phyloP scores from a whole-genome alignment of 371 early-diverging fungal genomes.

The Rhizomucor pusillus region DNA sequence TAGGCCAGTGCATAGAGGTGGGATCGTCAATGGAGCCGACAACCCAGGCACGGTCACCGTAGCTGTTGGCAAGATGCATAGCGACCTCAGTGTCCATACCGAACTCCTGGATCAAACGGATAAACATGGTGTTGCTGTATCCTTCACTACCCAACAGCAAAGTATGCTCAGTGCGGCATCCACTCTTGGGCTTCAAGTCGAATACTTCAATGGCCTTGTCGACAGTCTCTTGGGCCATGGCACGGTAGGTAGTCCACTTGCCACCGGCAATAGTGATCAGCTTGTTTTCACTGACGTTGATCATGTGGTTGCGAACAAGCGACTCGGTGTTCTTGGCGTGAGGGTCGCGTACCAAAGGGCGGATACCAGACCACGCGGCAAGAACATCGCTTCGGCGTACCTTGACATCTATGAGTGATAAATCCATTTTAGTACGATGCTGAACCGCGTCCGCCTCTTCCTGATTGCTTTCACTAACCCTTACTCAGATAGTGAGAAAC shows the following conservation, averaged over 20 bases:
- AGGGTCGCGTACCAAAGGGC: conserved; percentile 98
- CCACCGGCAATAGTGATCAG: conserved; percentile 98
- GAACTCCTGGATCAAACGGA: conserved; percentile 89
- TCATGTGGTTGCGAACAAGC: conserved; percentile 97
- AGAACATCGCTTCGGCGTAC: conserved; percentile 95
- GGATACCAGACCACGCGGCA: conserved; percentile 98
- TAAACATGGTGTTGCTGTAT: conserved; percentile 87
- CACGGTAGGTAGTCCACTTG: conserved; percentile 99
- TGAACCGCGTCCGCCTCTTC: not conserved
- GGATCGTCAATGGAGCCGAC: conserved; percentile 81
- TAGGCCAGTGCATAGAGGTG: conserved; percentile 75
- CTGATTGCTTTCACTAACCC: conserved; percentile 26
- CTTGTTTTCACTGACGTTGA: conserved; percentile 81
- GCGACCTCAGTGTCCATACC: conserved; percentile 95
- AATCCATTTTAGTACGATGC: too few relatives aligned
- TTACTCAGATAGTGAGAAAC: conserved; percentile 86
- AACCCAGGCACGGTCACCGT: conserved; percentile 95
- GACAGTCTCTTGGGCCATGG: conserved; percentile 98
- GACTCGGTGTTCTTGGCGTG: conserved; percentile 87
- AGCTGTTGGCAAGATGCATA: conserved; percentile 86
- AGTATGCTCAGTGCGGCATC: conserved; percentile 73
- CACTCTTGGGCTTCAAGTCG: conserved; percentile 50
- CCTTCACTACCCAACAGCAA: conserved; percentile 87
- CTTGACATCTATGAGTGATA: conserved; percentile 85
- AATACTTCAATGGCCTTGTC: conserved; percentile 85